These are phyloP conservation scores for Athelia psychrophila DNA, from an alignment of 1,284 basidiomycete species.

Conservation along the genomic window DNA sequence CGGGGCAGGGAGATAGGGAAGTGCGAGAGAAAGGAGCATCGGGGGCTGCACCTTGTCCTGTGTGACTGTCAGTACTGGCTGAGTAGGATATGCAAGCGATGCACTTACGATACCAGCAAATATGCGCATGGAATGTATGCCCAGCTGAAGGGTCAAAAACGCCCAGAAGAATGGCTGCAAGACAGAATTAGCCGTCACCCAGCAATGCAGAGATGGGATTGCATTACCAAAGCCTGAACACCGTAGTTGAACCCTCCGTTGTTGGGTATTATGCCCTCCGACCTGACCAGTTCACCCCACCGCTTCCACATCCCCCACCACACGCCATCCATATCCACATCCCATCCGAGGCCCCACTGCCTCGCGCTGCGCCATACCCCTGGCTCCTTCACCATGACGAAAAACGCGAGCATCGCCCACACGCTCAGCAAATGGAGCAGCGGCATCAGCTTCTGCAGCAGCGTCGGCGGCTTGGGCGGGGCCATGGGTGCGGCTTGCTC, in stretches of 20 bases:
- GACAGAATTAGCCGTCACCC: constrained; percentile 7
- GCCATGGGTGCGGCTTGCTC: constrained; percentile 10
- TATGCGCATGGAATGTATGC: constrained; percentile 67
- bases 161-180: constrained; percentile 75
- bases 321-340: constrained; percentile 10
- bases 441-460: constrained; percentile 58
- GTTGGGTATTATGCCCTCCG: constrained; percentile 11
- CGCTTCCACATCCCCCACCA: constrained; percentile 41
- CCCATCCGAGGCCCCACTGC: constrained; percentile 14
- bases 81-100: not conserved
- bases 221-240: constrained; percentile 56
- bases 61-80: constrained; percentile 3
- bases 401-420: constrained; percentile 65
- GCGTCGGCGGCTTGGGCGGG: constrained; percentile 34
- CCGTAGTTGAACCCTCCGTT: constrained; percentile 24
- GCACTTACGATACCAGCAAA: constrained; percentile 62
- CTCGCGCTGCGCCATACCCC: constrained; percentile 21
- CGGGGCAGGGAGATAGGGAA: constrained; percentile 64
- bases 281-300: constrained; percentile 51
- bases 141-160: constrained; percentile 67
- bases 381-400: constrained; percentile 65
- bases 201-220: not conserved
- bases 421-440: constrained; percentile 59
- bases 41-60: constrained; percentile 62
- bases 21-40: constrained; percentile 51